Base-by-base conservation (phyloP, 192 early-diverging fungal species). In the Jimgerdemannia flammicorona region DNA sequence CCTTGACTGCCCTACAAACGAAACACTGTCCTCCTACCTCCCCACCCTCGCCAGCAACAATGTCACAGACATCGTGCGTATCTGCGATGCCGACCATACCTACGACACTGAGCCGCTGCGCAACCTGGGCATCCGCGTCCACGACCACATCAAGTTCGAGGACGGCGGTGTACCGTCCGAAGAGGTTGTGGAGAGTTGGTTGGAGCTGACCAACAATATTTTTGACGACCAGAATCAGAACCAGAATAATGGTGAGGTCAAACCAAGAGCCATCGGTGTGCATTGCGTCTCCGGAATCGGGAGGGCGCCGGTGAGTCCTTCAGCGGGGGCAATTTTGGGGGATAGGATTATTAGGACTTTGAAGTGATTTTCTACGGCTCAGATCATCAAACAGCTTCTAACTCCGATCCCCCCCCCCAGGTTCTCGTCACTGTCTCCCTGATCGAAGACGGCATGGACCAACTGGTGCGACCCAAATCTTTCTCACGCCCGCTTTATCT, bases 221-320 rank as follows among this genome's bases (percentile, higher is more conserved):
- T 77, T 71, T 66, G 75, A 77, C 54, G 71, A 79, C 40, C 71
- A 75, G 1, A 49, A 70, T 11, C 6, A 54, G 49, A 11, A 54
- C 49, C 67, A 72, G 9, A 69, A n/a, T n/a, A n/a, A n/a, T n/a
- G n/a, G n/a, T n/a, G n/a, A n/a, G n/a, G n/a, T n/a, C n/a, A n/a
- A n/a, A n/a, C 49, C 49, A 11, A 54, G 49, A 11, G 80, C 71
- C 19, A 81, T 87, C 69, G 85, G 80, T 10, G 88, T 94, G 18
- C 93, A 94, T 73, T 94, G 93, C 74, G 89, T 94, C 65, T 89
- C 91, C 41, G 93, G 93, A 18, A 88, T 94, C 44, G 93, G 93
- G n/a, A 81, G 93, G 75, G 93, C 93, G 8, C 92, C 92, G 9
- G 87, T 92, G 75, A 70, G 91, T 43, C 84, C n/a, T n/a, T n/a